Evolutionary conservation across 768 basidiomycete genomes (phyloP).

Genomic region (Suillus occidentalis): DNA sequence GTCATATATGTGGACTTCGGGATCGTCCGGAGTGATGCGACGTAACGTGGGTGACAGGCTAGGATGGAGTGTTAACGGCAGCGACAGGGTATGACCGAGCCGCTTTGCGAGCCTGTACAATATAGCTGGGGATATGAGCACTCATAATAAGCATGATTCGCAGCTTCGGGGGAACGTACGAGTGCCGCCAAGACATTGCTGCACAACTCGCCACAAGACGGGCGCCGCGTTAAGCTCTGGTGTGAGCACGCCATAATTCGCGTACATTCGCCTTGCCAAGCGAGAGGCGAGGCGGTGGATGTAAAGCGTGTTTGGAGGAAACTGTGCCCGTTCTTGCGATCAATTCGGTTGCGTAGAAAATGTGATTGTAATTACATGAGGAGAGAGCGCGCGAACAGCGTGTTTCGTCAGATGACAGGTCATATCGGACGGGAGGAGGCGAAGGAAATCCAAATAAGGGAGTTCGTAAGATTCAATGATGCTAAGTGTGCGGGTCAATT

Average conservation of each 20-base stretch:
- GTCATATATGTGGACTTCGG: slow-evolving; percentile 54
- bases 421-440: slow-evolving; percentile 61
- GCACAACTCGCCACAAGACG: slow-evolving; percentile 73
- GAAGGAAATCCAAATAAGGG: slow-evolving; percentile 76
- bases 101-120: slow-evolving; percentile 66
- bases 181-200: slow-evolving; percentile 62
- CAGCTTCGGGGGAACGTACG: slow-evolving; percentile 52
- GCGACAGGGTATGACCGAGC: slow-evolving; percentile 51
- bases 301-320: slow-evolving; percentile 55
- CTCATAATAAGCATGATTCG: not conserved
- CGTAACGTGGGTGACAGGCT: slow-evolving; percentile 46
- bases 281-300: slow-evolving; percentile 64
- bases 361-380: slow-evolving; percentile 46
- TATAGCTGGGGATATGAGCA: slow-evolving; percentile 39
- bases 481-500: slow-evolving; percentile 38
- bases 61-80: slow-evolving; percentile 61
- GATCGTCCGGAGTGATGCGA: slow-evolving; percentile 38
- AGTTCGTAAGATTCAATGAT: slow-evolving; percentile 73
- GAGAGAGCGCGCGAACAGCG: slow-evolving; percentile 63
- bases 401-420: slow-evolving; percentile 72
- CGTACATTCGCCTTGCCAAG: slow-evolving; percentile 57
- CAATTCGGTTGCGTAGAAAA: slow-evolving; percentile 12
- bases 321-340: slow-evolving; percentile 40
- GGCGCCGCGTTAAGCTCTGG: slow-evolving; percentile 79
- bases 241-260: slow-evolving; percentile 55